Conservation (phyloP, 371 early-diverging fungal species). For the Mucor mucedo region DNA sequence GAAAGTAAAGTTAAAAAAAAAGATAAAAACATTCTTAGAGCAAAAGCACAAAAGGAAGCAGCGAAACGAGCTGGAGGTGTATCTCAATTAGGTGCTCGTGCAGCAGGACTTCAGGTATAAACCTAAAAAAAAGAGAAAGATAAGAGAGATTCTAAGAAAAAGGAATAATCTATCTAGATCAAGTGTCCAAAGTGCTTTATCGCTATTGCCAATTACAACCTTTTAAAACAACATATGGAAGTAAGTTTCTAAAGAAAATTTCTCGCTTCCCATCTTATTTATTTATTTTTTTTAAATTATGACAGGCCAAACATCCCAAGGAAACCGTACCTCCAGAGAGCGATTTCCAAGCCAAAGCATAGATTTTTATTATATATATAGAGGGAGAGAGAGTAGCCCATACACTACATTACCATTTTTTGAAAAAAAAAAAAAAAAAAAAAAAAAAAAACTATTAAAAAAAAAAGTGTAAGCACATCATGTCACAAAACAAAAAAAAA, state of each 20-base stretch:
- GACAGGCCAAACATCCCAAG: constrained; percentile 65
- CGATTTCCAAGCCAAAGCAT: constrained; percentile 19
- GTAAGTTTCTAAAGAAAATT: constrained; percentile 29
- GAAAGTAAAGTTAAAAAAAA: too few relatives aligned
- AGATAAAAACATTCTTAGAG: too few relatives aligned
- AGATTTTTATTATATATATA: background rate
- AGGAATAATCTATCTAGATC: constrained; percentile 32
- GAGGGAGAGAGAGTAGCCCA: too few relatives aligned
- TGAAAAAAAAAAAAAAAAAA: too few relatives aligned
- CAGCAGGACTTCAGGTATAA: constrained; percentile 60
- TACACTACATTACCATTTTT: too few relatives aligned
- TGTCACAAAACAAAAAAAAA: too few relatives aligned
- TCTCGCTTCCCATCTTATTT: background rate
- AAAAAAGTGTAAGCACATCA: background rate
- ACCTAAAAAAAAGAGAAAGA: background rate
- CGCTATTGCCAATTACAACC: constrained; percentile 59
- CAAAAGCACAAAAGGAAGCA: constrained; percentile 63
- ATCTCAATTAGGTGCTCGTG: constrained; percentile 63
- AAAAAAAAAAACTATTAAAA: background rate
- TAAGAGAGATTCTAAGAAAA: background rate
- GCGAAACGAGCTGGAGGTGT: constrained; percentile 46
- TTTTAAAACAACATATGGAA: constrained; percentile 67
- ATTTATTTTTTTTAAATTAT: background rate
- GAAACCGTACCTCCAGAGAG: constrained; percentile 54
- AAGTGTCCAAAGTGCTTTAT: constrained; percentile 48